A percentile compares a stretch with the other conserved stretches of the same genome.
These are phyloP conservation scores for Naganishia antarctica DNA, from an alignment of 768 basidiomycete genomes.

Conservation along the genomic window DNA sequence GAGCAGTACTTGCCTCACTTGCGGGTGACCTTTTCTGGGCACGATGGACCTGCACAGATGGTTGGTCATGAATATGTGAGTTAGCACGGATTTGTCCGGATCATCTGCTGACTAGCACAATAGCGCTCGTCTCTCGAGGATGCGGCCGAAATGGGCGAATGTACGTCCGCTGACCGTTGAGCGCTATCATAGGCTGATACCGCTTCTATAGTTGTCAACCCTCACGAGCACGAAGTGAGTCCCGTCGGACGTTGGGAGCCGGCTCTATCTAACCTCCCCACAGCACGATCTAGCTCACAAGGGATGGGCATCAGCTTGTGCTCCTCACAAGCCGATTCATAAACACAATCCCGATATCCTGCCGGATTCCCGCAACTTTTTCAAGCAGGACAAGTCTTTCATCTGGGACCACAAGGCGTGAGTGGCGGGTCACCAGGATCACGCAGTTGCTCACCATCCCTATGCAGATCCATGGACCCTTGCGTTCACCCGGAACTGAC, in stretches of 20 bases:
- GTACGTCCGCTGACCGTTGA: slow-evolving; percentile 26
- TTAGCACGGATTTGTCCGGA: background rate
- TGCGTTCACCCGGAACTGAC: slow-evolving; percentile 43
- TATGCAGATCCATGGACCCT: slow-evolving; percentile 41
- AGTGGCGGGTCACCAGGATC: slow-evolving; percentile 18
- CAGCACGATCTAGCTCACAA: slow-evolving; percentile 41
- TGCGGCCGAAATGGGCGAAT: slow-evolving; percentile 41
- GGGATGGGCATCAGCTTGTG: slow-evolving; percentile 46
- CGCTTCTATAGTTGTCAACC: slow-evolving; percentile 37
- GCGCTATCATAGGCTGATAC: background rate
- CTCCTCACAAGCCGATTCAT: slow-evolving; percentile 43
- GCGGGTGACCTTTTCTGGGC: slow-evolving; percentile 40
- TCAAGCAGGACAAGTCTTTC: slow-evolving; percentile 38
- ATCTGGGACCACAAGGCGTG: slow-evolving; percentile 47
- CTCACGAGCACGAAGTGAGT: slow-evolving; percentile 40
- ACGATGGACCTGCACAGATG: slow-evolving; percentile 46
- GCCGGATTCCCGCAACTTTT: slow-evolving; percentile 35
- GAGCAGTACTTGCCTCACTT: slow-evolving; percentile 36
- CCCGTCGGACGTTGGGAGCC: background rate
- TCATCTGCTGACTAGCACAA: background rate
- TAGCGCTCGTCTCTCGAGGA: slow-evolving; percentile 42
- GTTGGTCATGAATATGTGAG: slow-evolving; percentile 46
- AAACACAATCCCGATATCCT: slow-evolving; percentile 31
- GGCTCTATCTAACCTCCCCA: background rate
- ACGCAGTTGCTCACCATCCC: background rate